Base-by-base conservation (phyloP, 495 filamentous ascomycete genomes). In the Recurvomyces mirabilis region DNA sequence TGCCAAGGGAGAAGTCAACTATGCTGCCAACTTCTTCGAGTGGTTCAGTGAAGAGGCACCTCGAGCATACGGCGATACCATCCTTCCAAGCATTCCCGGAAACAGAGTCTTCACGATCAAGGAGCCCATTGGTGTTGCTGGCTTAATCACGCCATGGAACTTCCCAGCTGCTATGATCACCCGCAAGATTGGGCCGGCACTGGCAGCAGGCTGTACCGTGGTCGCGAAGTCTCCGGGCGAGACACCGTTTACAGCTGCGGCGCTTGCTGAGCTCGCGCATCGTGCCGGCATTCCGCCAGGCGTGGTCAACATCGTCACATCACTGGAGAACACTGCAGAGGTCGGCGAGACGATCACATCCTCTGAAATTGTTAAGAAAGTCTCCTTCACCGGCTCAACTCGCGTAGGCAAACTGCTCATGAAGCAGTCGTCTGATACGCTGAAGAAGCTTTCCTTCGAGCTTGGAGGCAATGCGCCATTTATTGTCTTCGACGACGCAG, bases 111-210 rank as follows among this genome's bases (percentile, higher is more conserved):
- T 58, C 37, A 68, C 64, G 4, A 49, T 63, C 33, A 68, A 66
- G 54, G 56, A 95, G 63, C 89, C 91, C 5, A 77, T 96, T 34
- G 91, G 91, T 50, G 89, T 98, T 11, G 93, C 85, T 55, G 89
- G 87, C 11, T 67, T 98, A 24, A 94, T 98, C 59, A 95, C 91
- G 17, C 91, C 91, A 49, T 63, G 62, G 63, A 66, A 66, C 54
- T 66, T 72, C 47, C 68, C 67, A 6, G 63, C 68, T 23, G 68
- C 58, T 15, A 63, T 62, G 65, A 61, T 67, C 17, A 65, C 63
- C 13, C 56, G 64, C 41, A 67, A 67, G 40, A 60, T 63, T 33
- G 60, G 59, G 14, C 64, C 70, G 3, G 70, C 70, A 13, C 72
- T 75, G 49, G 73, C 70, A 23, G 61, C 73, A 11, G 69, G 70